Evolutionary conservation across 208 protist species (phyloP), one percentile per base, ranked within the genome.

Genomic region (Trypanosomatidae sp.): DNA sequence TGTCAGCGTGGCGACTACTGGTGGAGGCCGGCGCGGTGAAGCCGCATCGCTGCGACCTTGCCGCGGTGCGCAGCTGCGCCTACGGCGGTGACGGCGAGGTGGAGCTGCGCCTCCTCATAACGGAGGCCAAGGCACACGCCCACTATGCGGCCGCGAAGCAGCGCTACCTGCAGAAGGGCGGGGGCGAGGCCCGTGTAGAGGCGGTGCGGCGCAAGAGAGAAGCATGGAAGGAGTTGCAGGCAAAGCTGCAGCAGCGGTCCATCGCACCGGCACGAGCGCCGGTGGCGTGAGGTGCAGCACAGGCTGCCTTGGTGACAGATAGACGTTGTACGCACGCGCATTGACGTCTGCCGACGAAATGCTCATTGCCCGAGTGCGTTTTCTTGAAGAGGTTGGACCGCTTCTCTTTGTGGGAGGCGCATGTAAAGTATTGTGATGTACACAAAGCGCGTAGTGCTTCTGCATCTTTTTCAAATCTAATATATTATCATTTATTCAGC

Each of bases 1-100:
- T 71, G 22, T 30, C 6, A 52, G 76, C 76, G 52, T 80, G 76
- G 76, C 55, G 76, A 13, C 46, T 67, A 22, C 55, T 80, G 28
- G 56, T 75, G 28, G 62, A 68, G n/a, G 41, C 41, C 0, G 76
- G 76, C 0, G 53, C 28, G 0, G 55, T 80, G 28, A 19, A 53
- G 12, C 76, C 76, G 25, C 50, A 60, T 19, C 46, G 55, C 25
- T 80, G 76, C 65, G 62, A 43, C 22, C 12, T 33, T 1, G 62
- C 15, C 2, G 43, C 50, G 3, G 64, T 80, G 69, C 76, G 44
- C 9, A 59, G 60, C 7, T 47, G 39, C n/a, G 60, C 7, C 4
- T 39, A 46, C 39, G 62, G 64, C 43, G 55, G 60, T 43, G 22
- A 56, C n/a, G 50, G 53, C 46, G 19, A 74, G 53, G 69, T 10